phyloP scores from a whole-genome alignment of 1,284 basidiomycete genomes.

The Cerrena zonata region DNA sequence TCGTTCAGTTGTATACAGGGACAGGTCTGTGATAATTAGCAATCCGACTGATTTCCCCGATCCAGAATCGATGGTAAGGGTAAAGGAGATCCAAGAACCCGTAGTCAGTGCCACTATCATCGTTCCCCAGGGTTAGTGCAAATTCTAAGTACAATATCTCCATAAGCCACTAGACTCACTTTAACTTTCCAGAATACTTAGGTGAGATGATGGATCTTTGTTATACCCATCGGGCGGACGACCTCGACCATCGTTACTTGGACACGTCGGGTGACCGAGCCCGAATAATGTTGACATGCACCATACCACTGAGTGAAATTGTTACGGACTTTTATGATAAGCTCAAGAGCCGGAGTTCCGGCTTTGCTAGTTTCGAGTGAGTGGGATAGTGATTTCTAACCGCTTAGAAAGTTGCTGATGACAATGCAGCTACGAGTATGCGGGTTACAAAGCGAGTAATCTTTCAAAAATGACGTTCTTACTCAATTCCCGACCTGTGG shows the following conservation, averaged over 20 bases:
- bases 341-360: constrained; percentile 84
- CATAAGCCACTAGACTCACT: not conserved
- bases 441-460: constrained; percentile 75
- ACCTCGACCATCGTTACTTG: constrained; percentile 74
- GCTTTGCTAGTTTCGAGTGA: constrained; percentile 89
- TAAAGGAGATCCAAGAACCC: constrained; percentile 80
- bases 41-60: constrained; percentile 94
- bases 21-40: constrained; percentile 70
- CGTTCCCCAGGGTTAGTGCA: constrained; percentile 71
- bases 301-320: constrained; percentile 83
- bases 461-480: constrained; percentile 87
- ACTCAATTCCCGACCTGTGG: constrained; percentile 81
- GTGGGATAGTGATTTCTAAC: constrained; percentile 22
- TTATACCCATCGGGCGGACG: constrained; percentile 71
- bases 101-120: constrained; percentile 87
- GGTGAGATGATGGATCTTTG: constrained; percentile 92
- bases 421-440: constrained; percentile 75
- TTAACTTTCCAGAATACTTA: constrained; percentile 56
- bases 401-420: not conserved
- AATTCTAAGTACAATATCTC: not conserved
- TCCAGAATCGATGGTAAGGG: constrained; percentile 55
- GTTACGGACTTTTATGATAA: constrained; percentile 91
- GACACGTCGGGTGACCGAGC: constrained; percentile 54
- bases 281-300: constrained; percentile 75
- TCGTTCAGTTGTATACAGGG: constrained; percentile 63